These are phyloP conservation scores for Pythium dissimile DNA, from an alignment of 352 stramenopile genomes.

Conservation along the genomic window DNA sequence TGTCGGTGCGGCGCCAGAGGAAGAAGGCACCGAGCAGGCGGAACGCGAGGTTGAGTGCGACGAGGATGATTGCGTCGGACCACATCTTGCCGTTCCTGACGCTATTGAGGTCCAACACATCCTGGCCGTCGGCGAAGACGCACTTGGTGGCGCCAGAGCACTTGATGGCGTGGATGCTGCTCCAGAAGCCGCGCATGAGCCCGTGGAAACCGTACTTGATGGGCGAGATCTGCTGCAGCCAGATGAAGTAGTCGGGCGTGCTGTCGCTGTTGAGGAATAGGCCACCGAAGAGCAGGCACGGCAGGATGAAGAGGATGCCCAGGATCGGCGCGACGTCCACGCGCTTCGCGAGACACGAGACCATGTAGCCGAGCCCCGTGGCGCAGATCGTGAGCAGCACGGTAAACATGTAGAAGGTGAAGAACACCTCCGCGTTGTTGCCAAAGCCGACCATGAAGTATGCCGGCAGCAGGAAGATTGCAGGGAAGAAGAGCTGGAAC, in stretches of 20 bases:
- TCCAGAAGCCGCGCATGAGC: constrained; percentile 31
- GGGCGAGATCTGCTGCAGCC: constrained; percentile 35
- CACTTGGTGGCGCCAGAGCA: constrained; percentile 17
- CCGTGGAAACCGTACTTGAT: constrained; percentile 40
- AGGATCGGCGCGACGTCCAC: constrained; percentile 33
- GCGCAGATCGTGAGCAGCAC: constrained; percentile 25
- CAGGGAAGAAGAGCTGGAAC: constrained; percentile 30
- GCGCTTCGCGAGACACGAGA: constrained; percentile 29
- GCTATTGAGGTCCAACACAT: constrained; percentile 26
- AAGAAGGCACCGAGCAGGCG: constrained; percentile 26
- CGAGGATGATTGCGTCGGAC: constrained; percentile 21
- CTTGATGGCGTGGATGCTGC: constrained; percentile 19
- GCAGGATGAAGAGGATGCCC: constrained; percentile 30
- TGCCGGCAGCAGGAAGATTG: constrained; percentile 25
- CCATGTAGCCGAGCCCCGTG: constrained; percentile 34
- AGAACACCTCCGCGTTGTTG: constrained; percentile 29
- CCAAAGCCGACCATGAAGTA: constrained; percentile 39
- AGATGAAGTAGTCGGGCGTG: constrained; percentile 37
- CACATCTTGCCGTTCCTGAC: constrained; percentile 21
- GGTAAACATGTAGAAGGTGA: constrained; percentile 33
- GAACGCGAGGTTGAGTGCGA: constrained; percentile 29
- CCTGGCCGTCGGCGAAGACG: constrained; percentile 17
- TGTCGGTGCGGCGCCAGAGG: constrained; percentile 24
- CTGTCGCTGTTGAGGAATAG: constrained; percentile 38
- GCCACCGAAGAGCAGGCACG: constrained; percentile 36